Base-by-base conservation (phyloP, 371 early-diverging fungal genomes). In the Mortierella sp. region DNA sequence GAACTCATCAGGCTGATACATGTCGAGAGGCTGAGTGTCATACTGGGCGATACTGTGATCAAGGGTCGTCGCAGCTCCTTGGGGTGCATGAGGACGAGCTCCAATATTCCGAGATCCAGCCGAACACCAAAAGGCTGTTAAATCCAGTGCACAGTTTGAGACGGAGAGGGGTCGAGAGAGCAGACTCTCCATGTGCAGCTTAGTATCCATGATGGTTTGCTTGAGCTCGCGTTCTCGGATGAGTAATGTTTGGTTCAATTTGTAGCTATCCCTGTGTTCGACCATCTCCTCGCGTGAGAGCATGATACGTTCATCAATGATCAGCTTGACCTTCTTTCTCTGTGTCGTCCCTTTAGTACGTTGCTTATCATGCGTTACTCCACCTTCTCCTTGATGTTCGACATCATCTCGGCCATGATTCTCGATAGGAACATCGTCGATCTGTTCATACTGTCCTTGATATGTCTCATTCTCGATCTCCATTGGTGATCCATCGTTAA, bases 91-190 rank as follows among this genome's bases (percentile, higher is more conserved):
- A 19, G 50, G 29, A 25, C 12, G n/a, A 2, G 12, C 40, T 6
- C 17, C 40, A 27, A 60, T 10, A 16, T 57, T 47, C 22, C 50
- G 68, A 12, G 52, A 39, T 0, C 50, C 29, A 16, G 58, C 77
- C 13, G 22, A 40, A 2, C 6, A 34, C 77, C 77, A 76, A 41
- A 76, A 76, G 0, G 25, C 29, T 2, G n/a, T 40, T 10, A 76
- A 54, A 21, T 69, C 77, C 3, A 40, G 39, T 7, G 50, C 51
- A 16, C 29, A 55, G 22, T 48, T 51, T n/a, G 62, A 48, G 16
- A 69, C 25, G 39, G 45, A 25, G 14, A 63, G 27, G 0, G 77
- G 77, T 3, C 49, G 54, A 5, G 21, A 7, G 3, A 69, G 40
- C 6, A 69, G 19, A 4, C 21, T 46, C 22, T 61, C 48, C n/a